Percentiles rank a stretch among this genome's conserved stretches.
Evolutionary conservation across 1,139 yeast species (phyloP).

Genomic region (Zygoascus hellenicus): DNA sequence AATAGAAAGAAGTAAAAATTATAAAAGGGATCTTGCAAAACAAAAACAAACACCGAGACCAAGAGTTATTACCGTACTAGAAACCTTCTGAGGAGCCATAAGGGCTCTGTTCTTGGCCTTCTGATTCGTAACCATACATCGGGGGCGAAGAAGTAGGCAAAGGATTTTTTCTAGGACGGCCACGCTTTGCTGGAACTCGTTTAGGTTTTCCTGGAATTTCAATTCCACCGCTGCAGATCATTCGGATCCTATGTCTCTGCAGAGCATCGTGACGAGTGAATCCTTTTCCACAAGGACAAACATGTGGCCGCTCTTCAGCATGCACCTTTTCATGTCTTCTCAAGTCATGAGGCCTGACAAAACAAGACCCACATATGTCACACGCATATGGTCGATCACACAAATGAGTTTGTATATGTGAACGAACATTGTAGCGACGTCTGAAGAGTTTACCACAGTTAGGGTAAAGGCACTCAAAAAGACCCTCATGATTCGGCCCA

Average conservation of each 20-base stretch:
- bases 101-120: slow-evolving; percentile 18
- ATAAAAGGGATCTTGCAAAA: slow-evolving; percentile 6
- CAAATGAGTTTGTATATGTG: slow-evolving; percentile 95
- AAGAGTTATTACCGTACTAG: neutral
- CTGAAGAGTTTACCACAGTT: slow-evolving; percentile 81
- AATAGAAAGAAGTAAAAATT: slow-evolving; percentile 5
- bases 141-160: slow-evolving; percentile 10
- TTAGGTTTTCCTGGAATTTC: slow-evolving; percentile 35
- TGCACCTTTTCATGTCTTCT: slow-evolving; percentile 89
- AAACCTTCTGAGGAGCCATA: slow-evolving; percentile 21
- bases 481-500: slow-evolving; percentile 65
- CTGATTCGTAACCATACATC: slow-evolving; percentile 18
- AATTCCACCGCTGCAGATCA: slow-evolving; percentile 71
- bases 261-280: slow-evolving; percentile 88
- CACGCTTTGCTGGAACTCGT: slow-evolving; percentile 29
- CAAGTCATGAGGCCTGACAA: slow-evolving; percentile 89
- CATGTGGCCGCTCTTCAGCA: slow-evolving; percentile 57
- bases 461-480: slow-evolving; percentile 68
- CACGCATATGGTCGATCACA: slow-evolving; percentile 84
- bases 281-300: slow-evolving; percentile 88
- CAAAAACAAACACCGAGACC: slow-evolving; percentile 10
- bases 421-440: slow-evolving; percentile 87
- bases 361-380: slow-evolving; percentile 53
- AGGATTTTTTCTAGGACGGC: slow-evolving; percentile 28
- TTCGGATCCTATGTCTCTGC: slow-evolving; percentile 70